A percentile compares a stretch with the other conserved stretches of the same genome.
phyloP scores from a whole-genome alignment of 2,329 filamentous ascomycete species.

The Kalaharituber pfeilii region DNA sequence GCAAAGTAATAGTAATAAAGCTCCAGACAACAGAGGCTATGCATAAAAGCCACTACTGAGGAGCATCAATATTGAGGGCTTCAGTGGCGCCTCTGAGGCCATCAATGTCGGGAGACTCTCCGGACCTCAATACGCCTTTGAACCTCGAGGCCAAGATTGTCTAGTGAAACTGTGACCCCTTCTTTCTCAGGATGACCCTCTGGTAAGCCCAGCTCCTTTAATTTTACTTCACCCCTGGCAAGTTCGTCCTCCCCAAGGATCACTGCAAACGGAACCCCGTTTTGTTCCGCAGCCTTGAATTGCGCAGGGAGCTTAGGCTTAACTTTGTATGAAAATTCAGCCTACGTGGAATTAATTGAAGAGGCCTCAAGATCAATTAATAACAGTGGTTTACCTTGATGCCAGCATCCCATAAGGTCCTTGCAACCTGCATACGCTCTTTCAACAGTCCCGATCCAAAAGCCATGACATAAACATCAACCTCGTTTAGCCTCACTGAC shows the following conservation, averaged over 20 bases:
- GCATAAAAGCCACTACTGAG: too few species aligned
- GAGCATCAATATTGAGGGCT: too few species aligned
- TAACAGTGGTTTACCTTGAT: conserved; percentile 46
- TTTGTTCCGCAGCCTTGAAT: conserved; percentile 75
- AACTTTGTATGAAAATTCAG: conserved; percentile 75
- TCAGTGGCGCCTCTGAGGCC: too few species aligned
- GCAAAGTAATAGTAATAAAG: too few species aligned
- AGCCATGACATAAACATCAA: conserved; percentile 89
- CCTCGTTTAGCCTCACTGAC: conserved; percentile 49
- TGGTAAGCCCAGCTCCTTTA: conserved; percentile 68
- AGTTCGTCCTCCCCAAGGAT: conserved; percentile 87
- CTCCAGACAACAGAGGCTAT: too few species aligned
- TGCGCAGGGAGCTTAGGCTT: conserved; percentile 79
- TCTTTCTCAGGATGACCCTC: conserved; percentile 79
- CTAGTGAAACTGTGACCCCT: conserved; percentile 53
- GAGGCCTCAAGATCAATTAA: neutral
- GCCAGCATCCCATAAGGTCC: conserved; percentile 65
- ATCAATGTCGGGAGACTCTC: too few species aligned
- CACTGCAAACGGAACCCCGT: conserved; percentile 65
- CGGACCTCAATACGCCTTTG: conserved; percentile 38
- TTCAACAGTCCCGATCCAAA: conserved; percentile 66
- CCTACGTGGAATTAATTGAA: conserved; percentile 30
- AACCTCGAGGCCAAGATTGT: conserved; percentile 46
- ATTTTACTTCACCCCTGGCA: conserved; percentile 61
- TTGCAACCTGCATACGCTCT: conserved; percentile 67